Conservation (phyloP, 2,329 filamentous ascomycete genomes). For the Scedosporium apiospermum region DNA sequence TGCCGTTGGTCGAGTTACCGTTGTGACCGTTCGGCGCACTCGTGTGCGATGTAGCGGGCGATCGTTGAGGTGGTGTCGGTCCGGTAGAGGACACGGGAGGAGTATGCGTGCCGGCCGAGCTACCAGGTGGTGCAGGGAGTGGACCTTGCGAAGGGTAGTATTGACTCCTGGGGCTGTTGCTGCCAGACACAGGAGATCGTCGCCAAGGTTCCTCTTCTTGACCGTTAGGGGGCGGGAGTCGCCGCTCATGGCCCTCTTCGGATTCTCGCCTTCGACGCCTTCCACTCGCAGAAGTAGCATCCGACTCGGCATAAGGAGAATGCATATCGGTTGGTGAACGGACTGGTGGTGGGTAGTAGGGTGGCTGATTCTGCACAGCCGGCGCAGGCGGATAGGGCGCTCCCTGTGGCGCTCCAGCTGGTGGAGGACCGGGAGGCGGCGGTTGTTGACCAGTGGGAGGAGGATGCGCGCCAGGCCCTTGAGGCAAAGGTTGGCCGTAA, state of each 20-base stretch:
- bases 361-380: conserved; percentile 12
- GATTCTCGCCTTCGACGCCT: conserved; percentile 26
- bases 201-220: conserved; percentile 39
- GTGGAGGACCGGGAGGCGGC: conserved; percentile 5
- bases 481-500: conserved; percentile 42
- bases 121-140: background rate
- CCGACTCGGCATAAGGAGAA: conserved; percentile 16
- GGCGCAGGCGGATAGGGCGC: conserved; percentile 2
- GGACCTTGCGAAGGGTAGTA: conserved; percentile 27
- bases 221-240: conserved; percentile 34
- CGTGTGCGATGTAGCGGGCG: conserved; percentile 1
- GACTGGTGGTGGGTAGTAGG: conserved; percentile 9
- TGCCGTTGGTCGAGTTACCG: background rate
- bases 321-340: conserved; percentile 6
- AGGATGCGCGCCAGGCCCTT: conserved; percentile 13
- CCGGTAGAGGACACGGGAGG: conserved; percentile 1
- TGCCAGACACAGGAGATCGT: conserved; percentile 39
- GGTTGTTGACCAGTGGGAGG: conserved; percentile 9
- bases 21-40: background rate
- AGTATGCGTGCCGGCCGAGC: background rate
- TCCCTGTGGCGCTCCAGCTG: background rate
- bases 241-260: conserved; percentile 31
- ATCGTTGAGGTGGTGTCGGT: conserved; percentile 6
- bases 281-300: conserved; percentile 22
- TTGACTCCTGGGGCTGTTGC: conserved; percentile 34